Base-by-base conservation (phyloP, 441 rosid species). In the Eutrema salsugineum region DNA sequence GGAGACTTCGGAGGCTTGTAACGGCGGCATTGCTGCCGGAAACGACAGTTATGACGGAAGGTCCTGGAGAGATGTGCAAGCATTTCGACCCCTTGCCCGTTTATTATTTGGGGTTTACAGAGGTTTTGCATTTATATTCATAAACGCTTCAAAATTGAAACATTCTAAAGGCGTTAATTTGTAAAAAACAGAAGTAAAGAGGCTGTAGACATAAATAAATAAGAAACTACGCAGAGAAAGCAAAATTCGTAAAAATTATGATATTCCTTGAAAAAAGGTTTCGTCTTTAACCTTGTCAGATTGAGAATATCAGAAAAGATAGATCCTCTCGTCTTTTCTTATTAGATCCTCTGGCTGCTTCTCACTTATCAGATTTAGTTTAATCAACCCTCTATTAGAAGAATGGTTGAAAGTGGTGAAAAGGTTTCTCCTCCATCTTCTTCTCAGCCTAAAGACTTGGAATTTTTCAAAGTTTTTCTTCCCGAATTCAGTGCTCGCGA, bases 1-100 rank as follows among this genome's bases (percentile, higher is more conserved):
- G 72, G 63, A 2, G 51, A 11, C 62, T 86, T 84, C 0, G 81
- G 83, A 36, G 78, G 69, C 57, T 72, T 90, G 85, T 84, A 88
- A 67, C 65, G 78, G 32, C 75, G 81, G 39, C 56, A 55, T 48
- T 72, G 78, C 33, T 42, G 78, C 75, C 79, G 91, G 72, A 65
- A 57, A 63, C 47, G 74, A 47, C 17, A 58, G 19, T 38, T 69
- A 22, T 60, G 64, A 68, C 80, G 72, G 58, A 73, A 12, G 67
- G 78, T 66, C 40, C 81, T 53, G 49, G 46, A 47, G 16, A 85
- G 82, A 70, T 64, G 78, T 57, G 80, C 82, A 80, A 85, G 48
- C 80, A 49, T 75, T 19, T 30, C 8, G 2, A 30, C 8, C 33
- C 27, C 3, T 24, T 24, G n/a, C n/a, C n/a, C n/a, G 27, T 24